Evolutionary conservation across 352 stramenopile genomes (phyloP), one percentile per base, ranked within the genome.

Genomic region (Pythium chondricola): DNA sequence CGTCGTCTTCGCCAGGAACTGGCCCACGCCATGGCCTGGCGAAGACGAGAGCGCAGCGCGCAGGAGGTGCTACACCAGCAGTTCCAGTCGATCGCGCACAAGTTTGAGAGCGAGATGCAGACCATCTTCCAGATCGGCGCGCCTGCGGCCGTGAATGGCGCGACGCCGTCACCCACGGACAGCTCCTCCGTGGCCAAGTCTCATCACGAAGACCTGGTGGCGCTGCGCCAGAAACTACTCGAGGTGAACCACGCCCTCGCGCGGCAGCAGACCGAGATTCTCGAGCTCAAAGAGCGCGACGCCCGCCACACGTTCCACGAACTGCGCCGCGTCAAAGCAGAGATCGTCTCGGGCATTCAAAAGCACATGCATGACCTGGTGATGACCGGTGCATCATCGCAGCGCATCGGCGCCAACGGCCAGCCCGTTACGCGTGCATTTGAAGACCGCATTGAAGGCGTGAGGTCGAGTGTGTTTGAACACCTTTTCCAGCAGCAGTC

Each of bases 1-100:
- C 74, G 74, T 18, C 62, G 67, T n/a, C 59, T 88, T 44, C 69
- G 71, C n/a, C 69, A 84, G 47, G 77, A 88, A 43, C 38, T 89
- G 16, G 72, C 63, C 9, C 61, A 67, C 17, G 62, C 63, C 1
- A 71, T 86, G 50, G 50, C 71, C 2, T 72, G 71, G 36, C 67
- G 74, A 44, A 56, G 72, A 22, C 54, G 50, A 32, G 63, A 86
- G 43, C 78, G 71, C 41, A 63, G 62, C 5, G 53, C 74, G 22
- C 53, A 64, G 6, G 57, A 67, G 4, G 37, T 35, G 13, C 71
- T 78, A 32, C 67, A 70, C n/a, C 21, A 56, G 17, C 50, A 83
- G 38, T 58, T 88, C 18, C 69, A 85, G 53, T 43, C 54, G 7
- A 67, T 88, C 20, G 70, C 81, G 6, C 57, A 79, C 47, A 75